These are phyloP conservation scores for Trichoderma semiorbis DNA, from an alignment of 2,329 filamentous ascomycete genomes.

Conservation along the genomic window DNA sequence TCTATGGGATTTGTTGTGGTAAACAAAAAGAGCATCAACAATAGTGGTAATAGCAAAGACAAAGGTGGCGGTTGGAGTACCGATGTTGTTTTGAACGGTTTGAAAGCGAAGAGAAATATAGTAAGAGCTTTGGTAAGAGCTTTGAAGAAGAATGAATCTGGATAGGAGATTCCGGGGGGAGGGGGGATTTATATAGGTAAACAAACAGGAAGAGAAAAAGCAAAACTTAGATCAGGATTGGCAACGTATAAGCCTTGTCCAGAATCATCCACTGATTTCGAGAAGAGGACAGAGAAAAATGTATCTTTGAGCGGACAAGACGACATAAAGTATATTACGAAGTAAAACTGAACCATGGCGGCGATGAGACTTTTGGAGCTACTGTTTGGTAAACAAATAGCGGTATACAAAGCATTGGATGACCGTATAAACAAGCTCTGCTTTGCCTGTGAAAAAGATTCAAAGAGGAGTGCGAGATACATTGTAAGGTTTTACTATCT, in stretches of 20 bases:
- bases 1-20: background rate
- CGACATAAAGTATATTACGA: background rate
- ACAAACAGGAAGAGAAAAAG: background rate
- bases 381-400: background rate
- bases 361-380: background rate
- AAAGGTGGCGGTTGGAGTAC: background rate
- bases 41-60: background rate
- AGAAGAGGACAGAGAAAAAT: background rate
- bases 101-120: background rate
- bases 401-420: background rate
- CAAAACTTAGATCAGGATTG: background rate
- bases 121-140: background rate
- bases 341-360: background rate
- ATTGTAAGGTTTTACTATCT: background rate
- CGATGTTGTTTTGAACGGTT: background rate
- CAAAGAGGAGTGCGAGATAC: background rate
- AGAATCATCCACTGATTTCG: background rate
- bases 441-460: background rate
- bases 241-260: background rate
- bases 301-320: background rate
- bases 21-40: background rate
- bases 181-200: background rate
- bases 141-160: background rate
- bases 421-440: background rate
- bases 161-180: background rate